These are phyloP conservation scores for Phytopythium mirpurense DNA, from an alignment of 352 stramenopile genomes.

Conservation along the genomic window DNA sequence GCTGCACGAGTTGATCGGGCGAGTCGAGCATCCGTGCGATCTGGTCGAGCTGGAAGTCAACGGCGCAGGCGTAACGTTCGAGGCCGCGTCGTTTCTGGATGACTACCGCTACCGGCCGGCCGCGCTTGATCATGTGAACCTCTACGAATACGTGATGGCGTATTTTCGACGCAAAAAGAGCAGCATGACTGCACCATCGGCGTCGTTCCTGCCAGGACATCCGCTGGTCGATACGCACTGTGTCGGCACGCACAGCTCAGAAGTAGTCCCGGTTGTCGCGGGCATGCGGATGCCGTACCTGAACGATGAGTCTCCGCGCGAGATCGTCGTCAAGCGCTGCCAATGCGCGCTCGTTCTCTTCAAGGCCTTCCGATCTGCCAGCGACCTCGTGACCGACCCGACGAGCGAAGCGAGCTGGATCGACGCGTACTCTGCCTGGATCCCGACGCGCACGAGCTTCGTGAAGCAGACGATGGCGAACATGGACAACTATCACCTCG, in stretches of 20 bases:
- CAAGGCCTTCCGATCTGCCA: background rate
- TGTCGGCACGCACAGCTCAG: background rate
- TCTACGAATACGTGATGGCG: background rate
- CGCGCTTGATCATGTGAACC: background rate
- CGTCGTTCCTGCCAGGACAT: background rate
- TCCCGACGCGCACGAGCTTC: background rate
- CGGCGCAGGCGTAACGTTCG: background rate
- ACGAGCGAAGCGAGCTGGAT: background rate
- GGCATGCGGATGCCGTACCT: background rate
- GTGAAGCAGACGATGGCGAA: slow-evolving; percentile 5
- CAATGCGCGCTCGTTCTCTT: background rate
- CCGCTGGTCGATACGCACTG: background rate
- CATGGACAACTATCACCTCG: slow-evolving; percentile 9
- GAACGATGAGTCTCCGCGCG: background rate
- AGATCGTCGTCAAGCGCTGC: background rate
- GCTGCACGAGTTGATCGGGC: background rate
- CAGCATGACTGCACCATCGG: background rate
- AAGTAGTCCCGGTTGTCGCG: background rate
- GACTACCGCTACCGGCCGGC: background rate
- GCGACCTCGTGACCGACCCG: background rate
- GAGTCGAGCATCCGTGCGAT: background rate
- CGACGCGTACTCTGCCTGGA: background rate
- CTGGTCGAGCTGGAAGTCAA: background rate
- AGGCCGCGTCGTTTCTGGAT: background rate
- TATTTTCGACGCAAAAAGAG: background rate